Evolutionary conservation across 1,284 basidiomycete genomes (phyloP), one percentile per base, ranked within the genome.

Genomic region (Apiotrichum montevideense): DNA sequence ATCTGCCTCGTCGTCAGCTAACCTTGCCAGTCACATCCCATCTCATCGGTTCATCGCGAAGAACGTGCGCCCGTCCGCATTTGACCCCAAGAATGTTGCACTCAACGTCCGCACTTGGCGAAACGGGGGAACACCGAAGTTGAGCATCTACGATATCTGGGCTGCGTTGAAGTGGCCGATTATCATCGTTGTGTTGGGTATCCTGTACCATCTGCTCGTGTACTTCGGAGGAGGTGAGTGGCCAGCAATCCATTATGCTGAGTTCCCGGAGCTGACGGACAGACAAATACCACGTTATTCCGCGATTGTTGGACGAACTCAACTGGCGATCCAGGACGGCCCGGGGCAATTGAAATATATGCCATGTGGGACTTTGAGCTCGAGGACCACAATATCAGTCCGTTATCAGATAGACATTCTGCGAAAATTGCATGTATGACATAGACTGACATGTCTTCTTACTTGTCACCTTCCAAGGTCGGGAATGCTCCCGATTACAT

Each of bases 211-310:
- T 15, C 37, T 69, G 32, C 43, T 65, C 15, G 58, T 74, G 11
- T 51, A 46, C 29, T 39, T 65, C 42, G 59, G 64, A 15, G 70
- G 72, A 14, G 60, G 73, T 74, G 49, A 68, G 71, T 67, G 32
- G 4, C 7, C 11, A n/a, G 11, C 4, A 41, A 62, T 34, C 6
- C 6, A 32, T 15, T 6, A 3, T 14, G 2, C 42, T 68, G 29
- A 53, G 57, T 10, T 13, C 72, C 41, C 51, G 39, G 54, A 51
- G 29, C 11, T 35, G 50, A 39, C 21, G 35, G 3, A 72, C 55
- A 73, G 71, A 69, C 34, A 47, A 70, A 56, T 72, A 66, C 62
- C 64, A 73, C 55, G 62, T 72, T 40, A 56, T 75, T 21, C 71
- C 71, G 13, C 48, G 57, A 21, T 53, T 65, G 10, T 51, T 72